phyloP scores from a whole-genome alignment of 2,329 filamentous ascomycete genomes.

The Pleoardoris graminearum region DNA sequence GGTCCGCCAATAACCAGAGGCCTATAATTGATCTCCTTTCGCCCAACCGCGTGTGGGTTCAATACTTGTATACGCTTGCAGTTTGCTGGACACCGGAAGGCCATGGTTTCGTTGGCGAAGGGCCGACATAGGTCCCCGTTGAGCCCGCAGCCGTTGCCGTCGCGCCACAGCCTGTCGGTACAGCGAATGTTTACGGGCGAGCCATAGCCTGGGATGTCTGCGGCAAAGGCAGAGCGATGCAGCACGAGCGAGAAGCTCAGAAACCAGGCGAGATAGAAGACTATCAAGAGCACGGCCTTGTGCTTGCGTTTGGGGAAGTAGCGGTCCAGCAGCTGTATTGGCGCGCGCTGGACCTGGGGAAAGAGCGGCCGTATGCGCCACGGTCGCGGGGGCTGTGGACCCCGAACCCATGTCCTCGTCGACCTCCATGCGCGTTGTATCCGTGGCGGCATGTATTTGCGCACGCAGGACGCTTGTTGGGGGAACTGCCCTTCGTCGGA shows the following conservation, averaged over 20 bases:
- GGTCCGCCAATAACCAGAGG: slow-evolving; percentile 60
- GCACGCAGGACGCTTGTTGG: slow-evolving; percentile 26
- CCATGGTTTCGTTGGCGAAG: slow-evolving; percentile 69
- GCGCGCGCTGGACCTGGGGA: slow-evolving; percentile 68
- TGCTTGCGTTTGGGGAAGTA: slow-evolving; percentile 64
- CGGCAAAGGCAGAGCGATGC: slow-evolving; percentile 61
- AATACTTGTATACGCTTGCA: slow-evolving; percentile 68
- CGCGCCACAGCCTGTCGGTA: slow-evolving; percentile 68
- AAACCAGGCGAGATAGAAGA: slow-evolving; percentile 69
- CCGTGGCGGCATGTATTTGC: slow-evolving; percentile 57
- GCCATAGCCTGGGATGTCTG: slow-evolving; percentile 70
- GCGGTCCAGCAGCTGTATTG: slow-evolving; percentile 64
- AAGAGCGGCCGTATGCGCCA: slow-evolving; percentile 60
- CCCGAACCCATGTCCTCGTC: slow-evolving; percentile 52
- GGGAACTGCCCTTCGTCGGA: slow-evolving; percentile 33
- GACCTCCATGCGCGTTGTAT: slow-evolving; percentile 48
- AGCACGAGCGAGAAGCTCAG: slow-evolving; percentile 70
- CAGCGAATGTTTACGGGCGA: slow-evolving; percentile 68
- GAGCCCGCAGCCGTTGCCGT: slow-evolving; percentile 72
- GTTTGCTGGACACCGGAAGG: slow-evolving; percentile 75
- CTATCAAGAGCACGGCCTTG: slow-evolving; percentile 61
- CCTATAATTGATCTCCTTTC: slow-evolving; percentile 62
- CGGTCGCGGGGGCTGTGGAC: slow-evolving; percentile 53
- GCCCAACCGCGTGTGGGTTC: slow-evolving; percentile 75
- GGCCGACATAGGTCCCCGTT: slow-evolving; percentile 76